These are phyloP conservation scores for Betula pendula DNA, from an alignment of 306 rosid genomes.

Conservation along the genomic window DNA sequence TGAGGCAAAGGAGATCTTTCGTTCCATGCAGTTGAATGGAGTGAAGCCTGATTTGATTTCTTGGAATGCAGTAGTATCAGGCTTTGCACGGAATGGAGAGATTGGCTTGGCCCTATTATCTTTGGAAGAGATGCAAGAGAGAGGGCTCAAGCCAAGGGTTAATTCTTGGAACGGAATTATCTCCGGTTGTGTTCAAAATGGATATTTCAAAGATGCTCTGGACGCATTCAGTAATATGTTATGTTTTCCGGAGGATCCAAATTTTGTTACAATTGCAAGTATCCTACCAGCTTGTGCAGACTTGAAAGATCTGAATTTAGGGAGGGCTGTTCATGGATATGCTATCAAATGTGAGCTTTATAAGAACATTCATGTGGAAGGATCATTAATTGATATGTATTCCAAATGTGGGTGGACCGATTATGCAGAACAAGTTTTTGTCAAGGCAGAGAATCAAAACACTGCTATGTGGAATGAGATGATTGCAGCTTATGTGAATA, in stretches of 20 bases:
- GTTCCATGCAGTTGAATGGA: slow-evolving; percentile 40
- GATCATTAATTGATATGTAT: slow-evolving; percentile 47
- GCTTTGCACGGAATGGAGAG: slow-evolving; percentile 48
- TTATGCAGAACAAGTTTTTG: slow-evolving; percentile 33
- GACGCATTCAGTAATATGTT: slow-evolving; percentile 35
- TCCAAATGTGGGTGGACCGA: slow-evolving; percentile 36
- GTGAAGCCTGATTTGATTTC: slow-evolving; percentile 44
- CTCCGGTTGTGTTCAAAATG: slow-evolving; percentile 48
- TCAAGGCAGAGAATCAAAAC: slow-evolving; percentile 31
- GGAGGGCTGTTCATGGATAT: slow-evolving; percentile 48
- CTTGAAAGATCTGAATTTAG: slow-evolving; percentile 32
- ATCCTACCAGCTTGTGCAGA: slow-evolving; percentile 51
- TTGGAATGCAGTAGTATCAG: slow-evolving; percentile 52
- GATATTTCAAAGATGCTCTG: slow-evolving; percentile 44
- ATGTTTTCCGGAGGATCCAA: slow-evolving; percentile 36
- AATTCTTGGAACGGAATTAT: slow-evolving; percentile 53
- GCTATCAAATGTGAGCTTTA: slow-evolving; percentile 37
- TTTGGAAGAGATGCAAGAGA: slow-evolving; percentile 45
- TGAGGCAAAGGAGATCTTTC: slow-evolving; percentile 37
- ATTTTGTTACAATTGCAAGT: slow-evolving; percentile 43
- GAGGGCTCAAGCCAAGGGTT: slow-evolving; percentile 40
- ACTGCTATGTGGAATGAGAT: slow-evolving; percentile 47
- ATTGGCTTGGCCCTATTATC: slow-evolving; percentile 34
- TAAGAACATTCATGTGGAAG: slow-evolving; percentile 36
- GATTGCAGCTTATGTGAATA: slow-evolving; percentile 37